phyloP scores from a whole-genome alignment of 2,329 filamentous ascomycete species.

The Ceratocystis diversiconidia region DNA sequence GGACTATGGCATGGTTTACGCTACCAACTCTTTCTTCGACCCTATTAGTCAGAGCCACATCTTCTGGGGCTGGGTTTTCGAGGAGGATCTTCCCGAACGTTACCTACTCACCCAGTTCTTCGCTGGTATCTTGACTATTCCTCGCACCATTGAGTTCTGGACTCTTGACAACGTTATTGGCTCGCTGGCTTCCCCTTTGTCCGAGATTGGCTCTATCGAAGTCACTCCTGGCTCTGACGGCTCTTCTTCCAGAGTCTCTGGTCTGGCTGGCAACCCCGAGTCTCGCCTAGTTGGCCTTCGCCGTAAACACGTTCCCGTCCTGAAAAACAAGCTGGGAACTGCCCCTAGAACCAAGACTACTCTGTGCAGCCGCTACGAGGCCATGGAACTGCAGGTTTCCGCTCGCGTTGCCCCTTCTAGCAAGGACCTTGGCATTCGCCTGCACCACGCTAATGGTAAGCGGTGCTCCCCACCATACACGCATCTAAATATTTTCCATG shows the following conservation, averaged over 20 bases:
- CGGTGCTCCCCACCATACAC: not conserved
- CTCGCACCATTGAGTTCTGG: slow-evolving; percentile 14
- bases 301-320: slow-evolving; percentile 11
- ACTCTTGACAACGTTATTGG: slow-evolving; percentile 12
- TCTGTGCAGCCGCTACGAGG: slow-evolving; percentile 12
- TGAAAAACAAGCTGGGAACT: slow-evolving; percentile 16
- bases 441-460: slow-evolving; percentile 16
- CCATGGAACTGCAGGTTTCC: slow-evolving; percentile 12
- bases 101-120: slow-evolving; percentile 14
- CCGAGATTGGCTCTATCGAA: slow-evolving; percentile 13
- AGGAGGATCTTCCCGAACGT: slow-evolving; percentile 14
- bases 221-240: slow-evolving; percentile 4
- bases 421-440: slow-evolving; percentile 13
- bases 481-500: not conserved
- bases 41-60: slow-evolving; percentile 9
- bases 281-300: slow-evolving; percentile 10
- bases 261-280: slow-evolving; percentile 11
- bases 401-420: slow-evolving; percentile 6
- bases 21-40: slow-evolving; percentile 21
- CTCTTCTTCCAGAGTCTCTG: slow-evolving; percentile 7
- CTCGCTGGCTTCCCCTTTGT: slow-evolving; percentile 7
- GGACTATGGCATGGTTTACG: slow-evolving; percentile 21
- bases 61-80: slow-evolving; percentile 8
- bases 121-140: slow-evolving; percentile 13
- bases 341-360: slow-evolving; percentile 12